Evolutionary conservation across 805 yeast species (phyloP), one percentile per base, ranked within the genome.

Genomic region (Yarrowia sp.): DNA sequence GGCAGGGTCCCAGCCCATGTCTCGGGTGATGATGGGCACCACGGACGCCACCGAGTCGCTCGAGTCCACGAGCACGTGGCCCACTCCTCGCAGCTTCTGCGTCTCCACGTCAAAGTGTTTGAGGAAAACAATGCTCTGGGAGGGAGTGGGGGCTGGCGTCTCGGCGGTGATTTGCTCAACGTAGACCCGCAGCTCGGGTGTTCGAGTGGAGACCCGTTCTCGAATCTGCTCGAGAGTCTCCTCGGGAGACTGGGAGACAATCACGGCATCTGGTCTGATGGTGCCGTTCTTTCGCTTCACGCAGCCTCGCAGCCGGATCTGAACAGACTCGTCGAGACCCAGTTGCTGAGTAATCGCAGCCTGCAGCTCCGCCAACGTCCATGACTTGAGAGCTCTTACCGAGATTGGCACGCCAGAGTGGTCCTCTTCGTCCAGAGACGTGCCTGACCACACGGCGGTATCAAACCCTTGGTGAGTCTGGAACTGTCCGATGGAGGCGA

Each of bases 401-500:
- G 64, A 19, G 46, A 39, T 39, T 4, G 56, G 52, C 38, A 52
- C 69, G 13, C 36, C 53, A 9, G 33, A 19, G 30, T 38, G 42
- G 10, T 53, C 66, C 3, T 60, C 47, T 13, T 66, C 69, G 24
- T 50, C 46, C 38, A 76, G 77, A 5, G 73, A 74, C 14, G 84
- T 83, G 13, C 63, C 63, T 1, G 63, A 30, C 80, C 90, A 90
- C 4, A 91, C 87, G 13, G 88, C 91, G 15, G 89, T 74, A 75
- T 92, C 97, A 74, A 90, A 87, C 0, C 96, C 96, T 73, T 85
- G 82, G 73, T 85, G 88, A 66, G 84, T 79, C 68, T 79, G 78
- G 72, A 91, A 88, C 49, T 86, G 84, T 1, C 80, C 75, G 46
- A 80, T 75, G 0, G 90, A 83, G 68, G 85, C 85, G 38, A 91